phyloP scores from a whole-genome alignment of 768 basidiomycete species.

The Psilocybe cyanescens region DNA sequence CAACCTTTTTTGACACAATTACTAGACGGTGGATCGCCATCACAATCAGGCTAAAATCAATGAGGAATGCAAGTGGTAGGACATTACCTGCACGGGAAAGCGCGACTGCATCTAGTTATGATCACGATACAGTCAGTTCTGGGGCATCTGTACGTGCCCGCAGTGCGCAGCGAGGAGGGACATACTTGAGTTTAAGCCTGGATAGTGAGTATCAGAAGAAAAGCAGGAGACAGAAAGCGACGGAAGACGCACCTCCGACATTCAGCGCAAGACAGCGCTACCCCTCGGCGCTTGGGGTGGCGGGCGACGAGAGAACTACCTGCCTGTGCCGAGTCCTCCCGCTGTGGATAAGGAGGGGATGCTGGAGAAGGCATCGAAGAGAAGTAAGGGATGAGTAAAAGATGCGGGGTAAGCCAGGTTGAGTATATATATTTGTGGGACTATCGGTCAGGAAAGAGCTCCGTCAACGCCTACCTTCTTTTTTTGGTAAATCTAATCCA shows the following conservation, averaged over 20 bases:
- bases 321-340: slow-evolving; percentile 22
- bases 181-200: slow-evolving; percentile 72
- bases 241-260: slow-evolving; percentile 57
- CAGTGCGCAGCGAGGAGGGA: slow-evolving; percentile 17
- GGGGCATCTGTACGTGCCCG: background rate
- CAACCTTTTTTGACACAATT: slow-evolving; percentile 65
- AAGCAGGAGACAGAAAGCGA: slow-evolving; percentile 17
- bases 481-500: slow-evolving; percentile 15
- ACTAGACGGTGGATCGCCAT: slow-evolving; percentile 29
- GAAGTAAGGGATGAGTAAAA: slow-evolving; percentile 17
- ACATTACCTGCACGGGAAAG: slow-evolving; percentile 65
- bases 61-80: slow-evolving; percentile 12
- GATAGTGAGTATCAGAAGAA: slow-evolving; percentile 15
- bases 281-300: slow-evolving; percentile 53
- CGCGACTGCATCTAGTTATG: slow-evolving; percentile 55
- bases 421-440: slow-evolving; percentile 10
- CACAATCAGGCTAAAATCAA: slow-evolving; percentile 17
- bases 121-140: slow-evolving; percentile 15
- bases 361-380: slow-evolving; percentile 29
- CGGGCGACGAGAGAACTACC: slow-evolving; percentile 36
- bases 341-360: slow-evolving; percentile 27
- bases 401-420: slow-evolving; percentile 16
- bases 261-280: slow-evolving; percentile 68
- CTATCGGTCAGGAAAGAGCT: slow-evolving; percentile 29
- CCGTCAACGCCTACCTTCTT: slow-evolving; percentile 20